Percentiles rank a stretch among this genome's conserved stretches.
phyloP scores from a whole-genome alignment of 1,284 basidiomycete species.

The Somion occarium region DNA sequence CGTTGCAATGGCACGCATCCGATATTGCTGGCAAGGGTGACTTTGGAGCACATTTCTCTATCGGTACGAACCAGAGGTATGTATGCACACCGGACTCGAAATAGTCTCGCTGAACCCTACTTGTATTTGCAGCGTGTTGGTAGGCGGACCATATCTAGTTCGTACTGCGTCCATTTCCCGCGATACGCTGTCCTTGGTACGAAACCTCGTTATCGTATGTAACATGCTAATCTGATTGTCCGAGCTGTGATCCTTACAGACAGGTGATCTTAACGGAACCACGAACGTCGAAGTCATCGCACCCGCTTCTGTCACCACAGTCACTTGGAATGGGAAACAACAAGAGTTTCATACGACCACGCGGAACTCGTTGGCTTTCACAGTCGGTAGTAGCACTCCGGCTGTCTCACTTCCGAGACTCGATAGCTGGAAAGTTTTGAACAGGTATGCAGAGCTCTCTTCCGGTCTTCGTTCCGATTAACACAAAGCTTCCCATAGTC shows the following conservation, averaged over 20 bases:
- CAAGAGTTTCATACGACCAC: slow-evolving; percentile 21
- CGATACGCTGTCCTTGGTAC: slow-evolving; percentile 32
- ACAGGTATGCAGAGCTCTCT: slow-evolving; percentile 31
- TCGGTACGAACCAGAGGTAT: slow-evolving; percentile 44
- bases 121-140: slow-evolving; percentile 33
- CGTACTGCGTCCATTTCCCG: slow-evolving; percentile 36
- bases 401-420: slow-evolving; percentile 31
- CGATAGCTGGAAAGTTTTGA: slow-evolving; percentile 42
- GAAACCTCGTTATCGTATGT: neutral
- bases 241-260: too few species aligned
- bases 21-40: slow-evolving; percentile 31
- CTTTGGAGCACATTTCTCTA: slow-evolving; percentile 41
- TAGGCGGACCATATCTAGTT: slow-evolving; percentile 47
- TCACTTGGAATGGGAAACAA: slow-evolving; percentile 43
- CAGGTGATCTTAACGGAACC: slow-evolving; percentile 44
- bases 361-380: slow-evolving; percentile 29
- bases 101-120: neutral
- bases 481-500: too few species aligned
- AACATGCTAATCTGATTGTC: too few species aligned
- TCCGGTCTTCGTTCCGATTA: too few species aligned
- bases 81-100: slow-evolving; percentile 5
- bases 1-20: slow-evolving; percentile 45
- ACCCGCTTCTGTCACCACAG: slow-evolving; percentile 29
- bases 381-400: slow-evolving; percentile 13
- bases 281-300: slow-evolving; percentile 41